Percentiles rank a stretch among this genome's conserved stretches.
These are phyloP conservation scores for Phytophthora idaei DNA, from an alignment of 352 stramenopile genomes.

Conservation along the genomic window DNA sequence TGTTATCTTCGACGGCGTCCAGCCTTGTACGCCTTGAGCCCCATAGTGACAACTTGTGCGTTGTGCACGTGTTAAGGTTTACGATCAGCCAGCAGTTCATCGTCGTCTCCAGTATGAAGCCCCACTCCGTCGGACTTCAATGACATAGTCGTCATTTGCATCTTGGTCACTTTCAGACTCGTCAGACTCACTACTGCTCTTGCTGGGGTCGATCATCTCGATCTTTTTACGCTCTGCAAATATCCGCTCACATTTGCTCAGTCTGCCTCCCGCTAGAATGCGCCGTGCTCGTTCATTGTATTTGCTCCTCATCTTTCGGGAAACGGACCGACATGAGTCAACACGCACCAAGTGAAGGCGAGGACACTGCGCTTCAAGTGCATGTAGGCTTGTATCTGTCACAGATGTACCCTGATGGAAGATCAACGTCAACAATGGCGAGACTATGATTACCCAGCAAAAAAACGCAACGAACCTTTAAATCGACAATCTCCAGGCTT, in stretches of 20 bases:
- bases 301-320: slow-evolving; percentile 48
- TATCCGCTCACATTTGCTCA: slow-evolving; percentile 45
- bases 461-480: slow-evolving; percentile 50
- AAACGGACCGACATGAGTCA: slow-evolving; percentile 74
- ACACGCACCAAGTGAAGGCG: slow-evolving; percentile 61
- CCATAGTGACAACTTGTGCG: no score
- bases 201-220: slow-evolving; percentile 39
- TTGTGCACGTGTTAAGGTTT: no score
- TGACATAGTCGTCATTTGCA: slow-evolving; percentile 22
- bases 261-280: slow-evolving; percentile 19
- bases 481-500: slow-evolving; percentile 59
- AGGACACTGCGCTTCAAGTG: slow-evolving; percentile 45
- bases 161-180: slow-evolving; percentile 33
- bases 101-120: slow-evolving; percentile 20
- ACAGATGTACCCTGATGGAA: slow-evolving; percentile 42
- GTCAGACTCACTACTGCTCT: slow-evolving; percentile 45
- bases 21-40: background rate
- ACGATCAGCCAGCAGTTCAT: slow-evolving; percentile 3
- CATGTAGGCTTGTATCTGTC: slow-evolving; percentile 49
- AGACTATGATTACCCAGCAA: background rate
- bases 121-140: slow-evolving; percentile 23
- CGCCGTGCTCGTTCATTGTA: slow-evolving; percentile 36
- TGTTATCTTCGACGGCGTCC: slow-evolving; percentile 14
- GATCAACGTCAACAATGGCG: background rate
- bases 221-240: slow-evolving; percentile 45